Conservation (phyloP, 1,284 basidiomycete genomes). For the Ceratobasidium sp. region DNA sequence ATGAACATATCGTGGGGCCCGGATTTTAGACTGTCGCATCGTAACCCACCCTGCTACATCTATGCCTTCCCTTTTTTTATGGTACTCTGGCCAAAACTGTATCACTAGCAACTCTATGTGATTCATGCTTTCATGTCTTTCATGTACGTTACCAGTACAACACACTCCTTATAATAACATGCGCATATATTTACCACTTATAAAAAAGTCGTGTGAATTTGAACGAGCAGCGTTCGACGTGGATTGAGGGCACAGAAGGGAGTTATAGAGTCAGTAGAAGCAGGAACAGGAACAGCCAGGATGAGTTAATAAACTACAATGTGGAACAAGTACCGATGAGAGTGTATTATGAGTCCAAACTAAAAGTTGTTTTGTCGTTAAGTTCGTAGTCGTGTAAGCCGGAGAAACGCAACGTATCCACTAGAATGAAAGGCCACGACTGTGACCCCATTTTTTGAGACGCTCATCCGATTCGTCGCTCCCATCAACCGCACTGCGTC, state of each 20-base stretch:
- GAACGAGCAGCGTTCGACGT: neutral
- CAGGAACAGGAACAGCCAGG: neutral
- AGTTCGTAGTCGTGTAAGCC: slow-evolving; percentile 7
- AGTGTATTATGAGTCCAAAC: neutral
- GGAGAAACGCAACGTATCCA: neutral
- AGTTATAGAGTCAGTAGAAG: neutral
- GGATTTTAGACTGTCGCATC: slow-evolving; percentile 7
- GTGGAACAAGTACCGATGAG: neutral
- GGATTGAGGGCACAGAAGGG: neutral
- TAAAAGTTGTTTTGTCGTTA: slow-evolving; percentile 5
- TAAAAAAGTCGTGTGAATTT: neutral
- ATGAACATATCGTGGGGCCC: neutral
- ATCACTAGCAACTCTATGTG: slow-evolving; percentile 6
- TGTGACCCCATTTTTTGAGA: slow-evolving; percentile 39
- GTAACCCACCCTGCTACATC: neutral
- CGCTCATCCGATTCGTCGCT: slow-evolving; percentile 20
- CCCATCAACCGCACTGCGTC: slow-evolving; percentile 31
- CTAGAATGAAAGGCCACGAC: slow-evolving; percentile 38
- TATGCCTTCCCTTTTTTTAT: too few relatives aligned
- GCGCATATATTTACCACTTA: neutral
- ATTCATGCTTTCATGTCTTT: slow-evolving; percentile 8
- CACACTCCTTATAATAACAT: slow-evolving; percentile 26
- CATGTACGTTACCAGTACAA: neutral
- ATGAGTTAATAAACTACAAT: neutral
- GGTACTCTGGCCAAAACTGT: neutral